A percentile compares a stretch with the other conserved stretches of the same genome.
Conservation (phyloP, 257 asterid genomes). For the Solanum bulbocastanum region DNA sequence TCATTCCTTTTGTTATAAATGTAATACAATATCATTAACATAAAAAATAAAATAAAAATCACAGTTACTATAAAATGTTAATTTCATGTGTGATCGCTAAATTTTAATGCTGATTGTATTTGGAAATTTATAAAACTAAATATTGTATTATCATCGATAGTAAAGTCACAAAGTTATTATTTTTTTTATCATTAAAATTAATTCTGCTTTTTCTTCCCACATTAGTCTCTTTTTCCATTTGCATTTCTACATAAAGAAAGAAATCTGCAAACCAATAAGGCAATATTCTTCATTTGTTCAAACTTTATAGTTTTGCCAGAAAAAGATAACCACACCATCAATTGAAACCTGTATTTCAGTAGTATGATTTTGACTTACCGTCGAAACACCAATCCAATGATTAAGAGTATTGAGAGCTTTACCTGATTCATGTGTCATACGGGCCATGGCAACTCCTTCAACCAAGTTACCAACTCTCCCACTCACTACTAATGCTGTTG, state of each 20-base stretch:
- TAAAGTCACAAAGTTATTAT: not conserved
- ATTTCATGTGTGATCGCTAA: not conserved
- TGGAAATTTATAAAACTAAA: not conserved
- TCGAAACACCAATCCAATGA: constrained; percentile 25
- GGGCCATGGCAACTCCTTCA: constrained; percentile 38
- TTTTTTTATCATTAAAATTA: not conserved
- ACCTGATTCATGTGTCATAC: constrained; percentile 32
- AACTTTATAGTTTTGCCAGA: not conserved
- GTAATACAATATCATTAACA: not conserved
- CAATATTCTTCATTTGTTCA: not conserved
- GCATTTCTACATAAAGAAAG: not conserved
- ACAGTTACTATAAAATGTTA: not conserved
- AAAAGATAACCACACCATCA: not conserved
- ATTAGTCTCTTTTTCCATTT: not conserved
- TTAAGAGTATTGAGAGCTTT: constrained; percentile 35
- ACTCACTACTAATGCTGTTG: constrained; percentile 38
- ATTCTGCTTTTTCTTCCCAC: not conserved
- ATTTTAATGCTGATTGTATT: not conserved
- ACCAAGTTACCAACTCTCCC: constrained; percentile 24
- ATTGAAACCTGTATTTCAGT: not conserved
- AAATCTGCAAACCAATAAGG: not conserved
- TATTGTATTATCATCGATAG: not conserved
- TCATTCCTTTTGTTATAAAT: not conserved
- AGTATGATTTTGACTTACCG: constrained; percentile 5
- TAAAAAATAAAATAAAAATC: not conserved